phyloP scores from a whole-genome alignment of 305 asterid species.

The Fraxinus albicans region DNA sequence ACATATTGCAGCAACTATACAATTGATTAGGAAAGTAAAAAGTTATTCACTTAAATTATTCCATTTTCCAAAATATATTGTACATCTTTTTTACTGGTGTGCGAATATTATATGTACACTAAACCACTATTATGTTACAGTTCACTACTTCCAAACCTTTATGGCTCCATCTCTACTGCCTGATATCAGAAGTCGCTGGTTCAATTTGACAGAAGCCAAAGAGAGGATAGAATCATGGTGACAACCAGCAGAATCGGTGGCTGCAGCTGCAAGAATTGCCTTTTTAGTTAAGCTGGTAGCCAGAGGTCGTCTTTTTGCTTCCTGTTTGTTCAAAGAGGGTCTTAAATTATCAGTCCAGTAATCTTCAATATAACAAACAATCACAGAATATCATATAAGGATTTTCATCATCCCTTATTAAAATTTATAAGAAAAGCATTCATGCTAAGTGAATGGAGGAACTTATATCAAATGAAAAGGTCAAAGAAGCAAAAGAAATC shows the following conservation, averaged over 20 bases:
- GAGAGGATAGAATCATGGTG: conserved; percentile 89
- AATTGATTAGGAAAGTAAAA: not conserved
- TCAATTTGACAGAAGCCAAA: conserved; percentile 84
- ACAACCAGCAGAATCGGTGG: conserved; percentile 91
- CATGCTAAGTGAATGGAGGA: not conserved
- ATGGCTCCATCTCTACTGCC: conserved; percentile 96
- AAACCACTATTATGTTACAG: conserved; percentile 22
- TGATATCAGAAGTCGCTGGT: conserved; percentile 92
- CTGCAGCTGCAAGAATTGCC: conserved; percentile 78
- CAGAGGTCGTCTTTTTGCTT: conserved; percentile 74
- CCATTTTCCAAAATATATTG: conserved; percentile 23
- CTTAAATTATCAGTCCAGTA: not conserved
- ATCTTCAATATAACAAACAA: not conserved
- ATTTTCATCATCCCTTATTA: conserved; percentile 14
- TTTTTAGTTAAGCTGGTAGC: conserved; percentile 67
- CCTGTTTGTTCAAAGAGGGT: conserved; percentile 42
- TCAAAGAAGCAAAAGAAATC: not conserved
- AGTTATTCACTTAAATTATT: not conserved
- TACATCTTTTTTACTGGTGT: conserved; percentile 31
- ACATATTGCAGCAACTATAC: not conserved
- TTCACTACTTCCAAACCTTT: conserved; percentile 91
- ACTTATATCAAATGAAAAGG: not conserved
- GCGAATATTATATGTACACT: conserved; percentile 40
- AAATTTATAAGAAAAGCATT: not conserved
- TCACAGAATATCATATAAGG: not conserved